A percentile compares a stretch with the other conserved stretches of the same genome.
Evolutionary conservation across 805 yeast genomes (phyloP).

Genomic region (Sugiyamaella chiloensis): DNA sequence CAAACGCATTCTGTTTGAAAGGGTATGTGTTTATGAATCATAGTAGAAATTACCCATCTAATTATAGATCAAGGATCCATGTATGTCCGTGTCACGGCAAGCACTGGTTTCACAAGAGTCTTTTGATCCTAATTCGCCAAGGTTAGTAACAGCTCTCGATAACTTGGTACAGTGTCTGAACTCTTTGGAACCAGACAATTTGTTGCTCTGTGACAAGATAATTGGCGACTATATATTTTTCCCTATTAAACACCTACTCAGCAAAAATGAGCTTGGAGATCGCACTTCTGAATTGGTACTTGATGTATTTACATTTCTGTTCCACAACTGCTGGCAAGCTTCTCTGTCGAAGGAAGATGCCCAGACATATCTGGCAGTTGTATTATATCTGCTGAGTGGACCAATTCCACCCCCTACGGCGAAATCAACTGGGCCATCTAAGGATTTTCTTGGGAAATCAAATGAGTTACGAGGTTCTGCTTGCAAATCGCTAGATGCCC

Average conservation of each 20-base stretch:
- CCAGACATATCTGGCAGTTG: conserved; percentile 26
- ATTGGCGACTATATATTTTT: conserved; percentile 62
- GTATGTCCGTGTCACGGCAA: conserved; percentile 12
- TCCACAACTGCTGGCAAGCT: conserved; percentile 45
- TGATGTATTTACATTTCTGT: conserved; percentile 43
- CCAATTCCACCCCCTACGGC: conserved; percentile 11
- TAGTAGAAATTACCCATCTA: neutral
- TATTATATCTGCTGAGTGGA: conserved; percentile 23
- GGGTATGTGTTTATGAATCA: conserved; percentile 3
- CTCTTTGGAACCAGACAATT: neutral
- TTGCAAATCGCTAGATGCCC: conserved; percentile 24
- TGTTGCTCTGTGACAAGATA: conserved; percentile 16
- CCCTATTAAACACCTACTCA: conserved; percentile 54
- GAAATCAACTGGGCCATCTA: conserved; percentile 17
- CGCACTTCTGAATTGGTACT: conserved; percentile 46
- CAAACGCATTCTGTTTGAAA: conserved; percentile 6
- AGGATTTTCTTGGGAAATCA: conserved; percentile 20
- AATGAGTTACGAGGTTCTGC: conserved; percentile 27
- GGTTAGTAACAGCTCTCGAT: conserved; percentile 20
- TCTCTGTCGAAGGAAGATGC: conserved; percentile 23
- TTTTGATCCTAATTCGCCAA: conserved; percentile 16
- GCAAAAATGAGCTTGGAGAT: conserved; percentile 45
- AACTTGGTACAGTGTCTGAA: conserved; percentile 15
- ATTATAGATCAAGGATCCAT: conserved; percentile 10
- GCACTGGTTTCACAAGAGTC: conserved; percentile 13